These are phyloP conservation scores for Gracilariopsis chorda DNA, from an alignment of 23 red algal genomes.

Conservation along the genomic window DNA sequence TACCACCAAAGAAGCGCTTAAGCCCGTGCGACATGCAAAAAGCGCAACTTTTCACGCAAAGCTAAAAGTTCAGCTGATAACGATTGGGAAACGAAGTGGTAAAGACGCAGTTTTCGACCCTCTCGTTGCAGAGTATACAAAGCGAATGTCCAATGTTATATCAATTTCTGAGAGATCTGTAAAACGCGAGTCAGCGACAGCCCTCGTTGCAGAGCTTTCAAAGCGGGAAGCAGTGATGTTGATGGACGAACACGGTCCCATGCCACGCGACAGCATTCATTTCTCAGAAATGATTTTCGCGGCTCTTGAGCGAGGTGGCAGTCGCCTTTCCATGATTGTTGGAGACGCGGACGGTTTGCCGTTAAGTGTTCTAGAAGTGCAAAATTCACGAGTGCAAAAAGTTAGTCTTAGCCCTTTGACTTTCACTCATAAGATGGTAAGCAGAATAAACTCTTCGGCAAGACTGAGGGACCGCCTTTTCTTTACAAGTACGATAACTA, in stretches of 20 bases:
- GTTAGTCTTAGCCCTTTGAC: conserved; percentile 81
- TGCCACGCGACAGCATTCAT: conserved; percentile 39
- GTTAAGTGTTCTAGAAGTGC: background rate
- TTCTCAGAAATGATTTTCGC: conserved; percentile 66
- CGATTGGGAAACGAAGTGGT: conserved; percentile 28
- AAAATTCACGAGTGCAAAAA: background rate
- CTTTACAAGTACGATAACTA: conserved; percentile 7
- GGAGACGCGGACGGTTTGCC: conserved; percentile 76
- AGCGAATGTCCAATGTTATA: conserved; percentile 33
- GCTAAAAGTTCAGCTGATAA: conserved; percentile 50
- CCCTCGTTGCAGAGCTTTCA: background rate
- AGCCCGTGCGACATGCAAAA: background rate
- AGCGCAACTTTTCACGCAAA: background rate
- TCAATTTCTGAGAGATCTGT: conserved; percentile 14
- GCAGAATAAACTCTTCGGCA: background rate
- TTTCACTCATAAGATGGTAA: conserved; percentile 89
- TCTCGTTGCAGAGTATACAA: conserved; percentile 10
- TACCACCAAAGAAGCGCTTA: background rate
- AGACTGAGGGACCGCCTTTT: background rate
- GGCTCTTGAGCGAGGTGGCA: conserved; percentile 37
- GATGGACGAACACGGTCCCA: conserved; percentile 45
- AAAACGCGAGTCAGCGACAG: conserved; percentile 20
- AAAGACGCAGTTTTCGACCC: conserved; percentile 57
- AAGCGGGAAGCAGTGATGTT: conserved; percentile 26
- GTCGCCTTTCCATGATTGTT: conserved; percentile 69